These are phyloP conservation scores for Myxozyma geophila DNA, from an alignment of 805 yeast species.

Conservation along the genomic window DNA sequence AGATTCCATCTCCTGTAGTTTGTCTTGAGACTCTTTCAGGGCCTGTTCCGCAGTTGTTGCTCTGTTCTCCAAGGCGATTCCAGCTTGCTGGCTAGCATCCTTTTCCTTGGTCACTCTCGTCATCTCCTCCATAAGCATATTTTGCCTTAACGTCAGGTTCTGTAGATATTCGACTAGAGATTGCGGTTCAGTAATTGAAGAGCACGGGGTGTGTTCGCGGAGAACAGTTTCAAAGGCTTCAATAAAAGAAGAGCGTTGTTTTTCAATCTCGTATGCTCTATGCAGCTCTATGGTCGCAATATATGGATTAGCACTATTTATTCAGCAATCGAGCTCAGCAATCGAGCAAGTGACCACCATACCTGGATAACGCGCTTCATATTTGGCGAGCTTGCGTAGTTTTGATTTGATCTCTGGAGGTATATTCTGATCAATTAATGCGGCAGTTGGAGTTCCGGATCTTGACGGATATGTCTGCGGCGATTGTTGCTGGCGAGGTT, in stretches of 20 bases:
- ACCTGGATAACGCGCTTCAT: conserved; percentile 88
- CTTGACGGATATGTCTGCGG: conserved; percentile 6
- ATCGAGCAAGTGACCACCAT: conserved; percentile 16
- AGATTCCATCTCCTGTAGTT: conserved; percentile 10
- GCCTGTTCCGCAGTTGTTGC: not conserved
- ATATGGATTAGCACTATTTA: not conserved
- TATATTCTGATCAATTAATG: not conserved
- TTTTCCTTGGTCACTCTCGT: conserved; percentile 49
- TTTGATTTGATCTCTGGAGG: conserved; percentile 46
- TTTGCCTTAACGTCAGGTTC: conserved; percentile 63
- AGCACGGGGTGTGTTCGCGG: conserved; percentile 79
- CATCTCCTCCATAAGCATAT: conserved; percentile 68
- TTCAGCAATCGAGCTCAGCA: too few species aligned
- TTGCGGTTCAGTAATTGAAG: conserved; percentile 73
- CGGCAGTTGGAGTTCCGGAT: conserved; percentile 5
- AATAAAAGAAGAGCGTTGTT: conserved; percentile 64
- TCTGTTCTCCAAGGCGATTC: not conserved
- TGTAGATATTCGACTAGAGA: conserved; percentile 69
- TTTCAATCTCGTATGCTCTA: conserved; percentile 84
- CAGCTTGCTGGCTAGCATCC: conserved; percentile 15
- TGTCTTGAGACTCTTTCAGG: not conserved
- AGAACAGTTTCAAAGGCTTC: conserved; percentile 68
- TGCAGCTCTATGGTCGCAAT: conserved; percentile 49
- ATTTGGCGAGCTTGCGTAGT: conserved; percentile 75
- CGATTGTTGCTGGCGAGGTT: not conserved